Percentiles rank a stretch among this genome's conserved stretches.
phyloP scores from a whole-genome alignment of 148 eudicot genomes.

The Nepenthes mirabilis region DNA sequence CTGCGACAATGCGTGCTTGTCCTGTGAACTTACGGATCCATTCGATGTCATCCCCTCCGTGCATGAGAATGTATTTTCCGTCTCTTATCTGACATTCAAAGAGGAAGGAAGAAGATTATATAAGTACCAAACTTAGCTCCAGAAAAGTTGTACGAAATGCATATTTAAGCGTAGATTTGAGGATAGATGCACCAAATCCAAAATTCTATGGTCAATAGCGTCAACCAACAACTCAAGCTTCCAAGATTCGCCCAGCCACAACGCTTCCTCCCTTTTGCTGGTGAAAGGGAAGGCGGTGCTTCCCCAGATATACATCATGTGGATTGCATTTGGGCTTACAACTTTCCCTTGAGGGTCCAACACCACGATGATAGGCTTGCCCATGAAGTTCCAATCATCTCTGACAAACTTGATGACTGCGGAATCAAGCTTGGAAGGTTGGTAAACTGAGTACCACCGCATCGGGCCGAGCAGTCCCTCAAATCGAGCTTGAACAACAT shows the following conservation, averaged over 20 bases:
- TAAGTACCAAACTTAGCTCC: background rate
- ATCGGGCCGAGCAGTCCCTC: no score
- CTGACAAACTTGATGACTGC: conserved; percentile 9
- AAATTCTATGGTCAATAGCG: conserved; percentile 14
- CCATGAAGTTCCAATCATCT: conserved; percentile 17
- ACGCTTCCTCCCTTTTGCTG: conserved; percentile 8
- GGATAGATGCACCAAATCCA: conserved; percentile 20
- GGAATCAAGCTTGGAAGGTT: background rate
- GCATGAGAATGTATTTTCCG: conserved; percentile 32
- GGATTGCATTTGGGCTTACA: conserved; percentile 23
- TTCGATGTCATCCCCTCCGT: conserved; percentile 29
- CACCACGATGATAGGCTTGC: conserved; percentile 22
- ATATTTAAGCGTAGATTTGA: background rate
- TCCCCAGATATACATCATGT: conserved; percentile 42
- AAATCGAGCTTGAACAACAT: conserved; percentile 8
- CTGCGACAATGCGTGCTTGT: conserved; percentile 14
- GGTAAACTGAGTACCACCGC: no score
- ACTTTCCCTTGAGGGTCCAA: conserved; percentile 18
- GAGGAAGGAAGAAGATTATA: background rate
- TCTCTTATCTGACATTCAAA: conserved; percentile 21
- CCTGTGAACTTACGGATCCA: conserved; percentile 34
- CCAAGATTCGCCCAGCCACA: conserved; percentile 28
- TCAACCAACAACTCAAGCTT: conserved; percentile 20
- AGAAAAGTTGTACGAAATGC: background rate
- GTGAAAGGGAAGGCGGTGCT: conserved; percentile 25